Percentiles rank a stretch among this genome's conserved stretches.
Conservation (phyloP, 2,329 filamentous ascomycete genomes). For the Sphaerulina vaccinii region DNA sequence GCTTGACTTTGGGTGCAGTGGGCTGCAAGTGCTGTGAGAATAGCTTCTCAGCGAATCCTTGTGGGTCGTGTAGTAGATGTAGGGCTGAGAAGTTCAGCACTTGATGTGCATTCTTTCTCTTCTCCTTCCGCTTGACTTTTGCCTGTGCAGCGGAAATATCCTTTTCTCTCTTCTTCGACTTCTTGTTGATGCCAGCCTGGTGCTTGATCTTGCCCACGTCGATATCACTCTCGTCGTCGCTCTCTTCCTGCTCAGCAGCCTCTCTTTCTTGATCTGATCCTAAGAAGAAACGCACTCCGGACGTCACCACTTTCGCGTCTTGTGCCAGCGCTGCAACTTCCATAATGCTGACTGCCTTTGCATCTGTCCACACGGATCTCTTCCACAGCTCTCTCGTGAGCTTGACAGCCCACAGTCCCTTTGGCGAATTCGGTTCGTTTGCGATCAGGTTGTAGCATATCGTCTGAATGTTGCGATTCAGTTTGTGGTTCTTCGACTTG, state of each 20-base stretch:
- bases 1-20: slow-evolving; percentile 71
- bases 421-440: slow-evolving; percentile 77
- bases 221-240: slow-evolving; percentile 73
- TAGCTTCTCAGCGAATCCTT: slow-evolving; percentile 85
- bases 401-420: slow-evolving; percentile 94
- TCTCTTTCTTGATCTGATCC: slow-evolving; percentile 95
- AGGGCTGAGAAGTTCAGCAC: slow-evolving; percentile 94
- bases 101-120: slow-evolving; percentile 83
- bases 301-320: slow-evolving; percentile 87
- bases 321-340: slow-evolving; percentile 86
- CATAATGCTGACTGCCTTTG: slow-evolving; percentile 96
- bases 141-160: slow-evolving; percentile 75
- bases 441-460: slow-evolving; percentile 89
- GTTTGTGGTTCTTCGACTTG: slow-evolving; percentile 83
- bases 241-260: slow-evolving; percentile 79
- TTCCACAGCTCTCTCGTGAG: slow-evolving; percentile 95
- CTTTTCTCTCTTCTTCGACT: slow-evolving; percentile 82
- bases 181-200: slow-evolving; percentile 91
- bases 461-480: slow-evolving; percentile 91
- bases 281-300: slow-evolving; percentile 89
- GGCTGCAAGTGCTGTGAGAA: slow-evolving; percentile 85
- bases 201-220: slow-evolving; percentile 82
- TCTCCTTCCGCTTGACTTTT: slow-evolving; percentile 78
- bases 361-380: slow-evolving; percentile 91
- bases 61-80: slow-evolving; percentile 89